Evolutionary conservation across 1,284 basidiomycete genomes (phyloP).

Genomic region (Limonomyces culmigenus): DNA sequence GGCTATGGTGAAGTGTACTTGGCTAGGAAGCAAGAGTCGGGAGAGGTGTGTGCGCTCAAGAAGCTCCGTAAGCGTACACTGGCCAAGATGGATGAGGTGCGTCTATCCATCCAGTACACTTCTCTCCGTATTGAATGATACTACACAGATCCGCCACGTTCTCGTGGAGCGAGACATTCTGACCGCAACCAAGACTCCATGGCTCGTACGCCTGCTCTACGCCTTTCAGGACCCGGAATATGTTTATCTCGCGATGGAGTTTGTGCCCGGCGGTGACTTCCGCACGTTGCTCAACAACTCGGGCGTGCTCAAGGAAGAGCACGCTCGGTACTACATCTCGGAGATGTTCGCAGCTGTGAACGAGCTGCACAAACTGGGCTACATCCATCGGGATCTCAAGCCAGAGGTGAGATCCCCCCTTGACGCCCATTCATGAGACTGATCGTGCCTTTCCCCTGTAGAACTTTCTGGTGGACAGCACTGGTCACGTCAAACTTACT

Average conservation of each 20-base stretch:
- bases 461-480: conserved; percentile 95
- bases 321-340: conserved; percentile 86
- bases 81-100: conserved; percentile 91
- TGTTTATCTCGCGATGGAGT: conserved; percentile 97
- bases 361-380: conserved; percentile 87
- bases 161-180: conserved; percentile 94
- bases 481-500: conserved; percentile 95
- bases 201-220: conserved; percentile 85
- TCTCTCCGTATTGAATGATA: conserved; percentile 3
- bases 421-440: conserved; percentile 1
- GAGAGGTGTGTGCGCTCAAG: conserved; percentile 90
- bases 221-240: conserved; percentile 84
- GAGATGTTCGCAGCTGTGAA: conserved; percentile 92
- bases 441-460: conserved; percentile 15
- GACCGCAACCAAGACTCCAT: conserved; percentile 88
- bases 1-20: conserved; percentile 94
- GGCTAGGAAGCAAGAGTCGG: conserved; percentile 81
- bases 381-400: conserved; percentile 95
- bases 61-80: conserved; percentile 89
- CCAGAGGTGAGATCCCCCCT: conserved; percentile 51
- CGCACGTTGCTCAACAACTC: conserved; percentile 91
- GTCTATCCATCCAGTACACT: conserved; percentile 6
- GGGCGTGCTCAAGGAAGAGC: conserved; percentile 89
- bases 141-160: conserved; percentile 68
- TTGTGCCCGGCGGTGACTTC: conserved; percentile 93